A percentile compares a stretch with the other conserved stretches of the same genome.
phyloP scores from a whole-genome alignment of 2,329 filamentous ascomycete species.

The Didymella exigua region DNA sequence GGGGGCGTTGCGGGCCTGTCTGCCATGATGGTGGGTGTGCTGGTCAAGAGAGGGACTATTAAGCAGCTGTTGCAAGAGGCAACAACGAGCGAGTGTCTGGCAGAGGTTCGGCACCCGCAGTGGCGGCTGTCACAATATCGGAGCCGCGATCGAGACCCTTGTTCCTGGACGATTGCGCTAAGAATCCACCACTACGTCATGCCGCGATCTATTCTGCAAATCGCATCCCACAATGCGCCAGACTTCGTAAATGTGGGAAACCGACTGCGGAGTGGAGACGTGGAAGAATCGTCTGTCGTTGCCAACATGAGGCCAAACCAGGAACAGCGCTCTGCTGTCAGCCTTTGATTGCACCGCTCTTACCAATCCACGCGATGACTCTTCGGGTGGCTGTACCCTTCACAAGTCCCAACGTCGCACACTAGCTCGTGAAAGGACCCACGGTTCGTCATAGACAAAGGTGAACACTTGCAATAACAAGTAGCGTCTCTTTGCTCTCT shows the following conservation, averaged over 20 bases:
- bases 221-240: slow-evolving; percentile 10
- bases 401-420: slow-evolving; percentile 9
- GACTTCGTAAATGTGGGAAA: background rate
- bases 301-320: background rate
- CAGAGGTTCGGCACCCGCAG: background rate
- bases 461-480: slow-evolving; percentile 1
- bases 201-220: slow-evolving; percentile 8
- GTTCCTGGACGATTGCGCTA: slow-evolving; percentile 37
- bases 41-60: background rate
- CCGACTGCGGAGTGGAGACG: background rate
- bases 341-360: slow-evolving; percentile 30
- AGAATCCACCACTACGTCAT: slow-evolving; percentile 27
- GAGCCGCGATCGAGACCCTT: slow-evolving; percentile 24
- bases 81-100: background rate
- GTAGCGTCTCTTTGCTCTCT: background rate
- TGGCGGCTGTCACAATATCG: slow-evolving; percentile 22
- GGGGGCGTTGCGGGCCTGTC: slow-evolving; percentile 57
- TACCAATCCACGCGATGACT: slow-evolving; percentile 44
- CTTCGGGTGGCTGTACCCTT: slow-evolving; percentile 42
- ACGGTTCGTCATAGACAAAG: slow-evolving; percentile 10
- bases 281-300: background rate
- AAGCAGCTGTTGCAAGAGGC: background rate
- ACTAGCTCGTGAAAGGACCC: background rate
- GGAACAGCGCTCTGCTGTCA: slow-evolving; percentile 29
- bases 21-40: slow-evolving; percentile 36